Conservation (phyloP, 169 alveolate species). For the Plasmodium blacklocki region DNA sequence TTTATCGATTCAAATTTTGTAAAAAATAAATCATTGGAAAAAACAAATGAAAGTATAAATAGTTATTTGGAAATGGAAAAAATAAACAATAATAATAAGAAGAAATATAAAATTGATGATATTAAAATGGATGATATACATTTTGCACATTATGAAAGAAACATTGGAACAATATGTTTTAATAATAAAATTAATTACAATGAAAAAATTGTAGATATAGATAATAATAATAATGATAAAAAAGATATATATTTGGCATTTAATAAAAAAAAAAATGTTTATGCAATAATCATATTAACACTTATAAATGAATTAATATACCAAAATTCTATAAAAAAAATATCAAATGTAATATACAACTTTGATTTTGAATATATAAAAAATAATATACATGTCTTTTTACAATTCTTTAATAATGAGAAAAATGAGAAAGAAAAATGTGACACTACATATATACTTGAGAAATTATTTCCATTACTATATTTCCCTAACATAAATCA, state of each 20-base stretch:
- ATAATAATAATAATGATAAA: not conserved
- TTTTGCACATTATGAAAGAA: not conserved
- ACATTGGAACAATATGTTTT: not conserved
- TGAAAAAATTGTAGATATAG: not conserved
- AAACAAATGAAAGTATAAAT: not conserved
- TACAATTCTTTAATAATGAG: not conserved
- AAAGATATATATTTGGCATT: not conserved
- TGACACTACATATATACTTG: conserved; percentile 21
- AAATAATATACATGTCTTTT: not conserved
- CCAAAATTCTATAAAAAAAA: conserved; percentile 9
- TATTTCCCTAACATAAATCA: conserved; percentile 16
- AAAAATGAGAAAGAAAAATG: not conserved
- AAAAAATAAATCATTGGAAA: not conserved
- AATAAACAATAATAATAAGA: not conserved
- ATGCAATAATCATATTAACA: conserved; percentile 30
- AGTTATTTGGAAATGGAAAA: not conserved
- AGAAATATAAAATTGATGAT: not conserved
- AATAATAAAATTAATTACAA: not conserved
- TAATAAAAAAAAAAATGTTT: not conserved
- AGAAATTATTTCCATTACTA: conserved; percentile 41
- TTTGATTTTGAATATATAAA: conserved; percentile 20
- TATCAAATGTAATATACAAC: conserved; percentile 17
- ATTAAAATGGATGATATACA: not conserved
- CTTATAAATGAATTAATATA: conserved; percentile 29
- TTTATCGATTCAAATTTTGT: conserved; percentile 8